Conservation (phyloP, 371 early-diverging fungal species). For the Choanephora cucurbitarum region DNA sequence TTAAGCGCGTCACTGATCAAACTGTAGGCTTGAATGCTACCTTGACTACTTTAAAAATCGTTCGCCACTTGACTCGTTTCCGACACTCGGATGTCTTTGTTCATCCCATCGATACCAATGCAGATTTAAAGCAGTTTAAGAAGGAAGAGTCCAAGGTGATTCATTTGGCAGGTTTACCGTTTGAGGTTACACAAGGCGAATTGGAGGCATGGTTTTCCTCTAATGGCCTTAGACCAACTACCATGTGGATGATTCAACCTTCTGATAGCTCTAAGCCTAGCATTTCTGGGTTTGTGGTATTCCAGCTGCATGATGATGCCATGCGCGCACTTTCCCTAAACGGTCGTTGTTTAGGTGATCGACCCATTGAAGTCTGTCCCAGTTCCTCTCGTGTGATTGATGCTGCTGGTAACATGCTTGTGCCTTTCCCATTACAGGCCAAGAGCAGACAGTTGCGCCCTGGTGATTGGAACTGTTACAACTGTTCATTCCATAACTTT, state of each 20-base stretch:
- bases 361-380: constrained; percentile 70
- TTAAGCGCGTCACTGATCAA: constrained; percentile 44
- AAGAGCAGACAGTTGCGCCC: constrained; percentile 52
- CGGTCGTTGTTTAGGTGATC: constrained; percentile 66
- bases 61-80: constrained; percentile 53
- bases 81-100: constrained; percentile 65
- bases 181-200: constrained; percentile 66
- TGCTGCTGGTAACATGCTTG: constrained; percentile 53
- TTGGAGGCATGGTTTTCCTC: constrained; percentile 68
- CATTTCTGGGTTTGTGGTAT: constrained; percentile 61
- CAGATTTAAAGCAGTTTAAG: constrained; percentile 67
- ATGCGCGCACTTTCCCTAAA: constrained; percentile 64
- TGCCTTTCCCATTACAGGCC: constrained; percentile 60
- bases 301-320: constrained; percentile 62
- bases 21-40: constrained; percentile 66
- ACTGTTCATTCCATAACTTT: constrained; percentile 77
- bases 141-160: constrained; percentile 68
- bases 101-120: constrained; percentile 66
- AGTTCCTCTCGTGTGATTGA: constrained; percentile 61
- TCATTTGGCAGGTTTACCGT: constrained; percentile 62
- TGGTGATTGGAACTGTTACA: constrained; percentile 79
- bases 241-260: constrained; percentile 57
- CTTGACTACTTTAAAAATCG: constrained; percentile 62
- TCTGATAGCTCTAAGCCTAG: constrained; percentile 55
- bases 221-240: constrained; percentile 57